Base-by-base conservation (phyloP, 2,329 filamentous ascomycete species). In the Aaosphaeria pasadenensis region DNA sequence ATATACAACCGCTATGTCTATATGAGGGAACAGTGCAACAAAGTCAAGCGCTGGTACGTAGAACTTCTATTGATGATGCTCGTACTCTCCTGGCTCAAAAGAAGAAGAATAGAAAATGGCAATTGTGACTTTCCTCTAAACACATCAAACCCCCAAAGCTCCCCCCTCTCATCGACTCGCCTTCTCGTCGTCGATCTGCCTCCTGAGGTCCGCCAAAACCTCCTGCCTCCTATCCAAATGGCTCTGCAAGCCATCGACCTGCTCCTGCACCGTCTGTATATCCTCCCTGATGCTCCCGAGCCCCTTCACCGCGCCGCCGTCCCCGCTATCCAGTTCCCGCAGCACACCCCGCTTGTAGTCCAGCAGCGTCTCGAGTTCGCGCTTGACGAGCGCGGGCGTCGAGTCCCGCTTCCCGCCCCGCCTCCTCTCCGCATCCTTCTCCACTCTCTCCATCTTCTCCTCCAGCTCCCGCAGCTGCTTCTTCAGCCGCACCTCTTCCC, bases 401-500 rank as follows among this genome's bases (percentile, higher is more conserved):
- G 83, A 87, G 41, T 91, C 78, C 74, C 81, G 83, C 59, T 78
- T 82, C 56, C 80, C 80, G 62, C 64, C 75, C 69, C 72, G 63
- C 42, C 78, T 79, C 48, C 83, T 78, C 51, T 82, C 81, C 0
- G 86, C 85, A 39, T 85, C 83, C 48, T 84, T 80, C 72, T 95
- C 91, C 1, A 96, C 87, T 49, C 87, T 86, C 33, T 86, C 84
- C 53, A 96, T 87, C 77, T 95, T 95, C 48, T 87, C 81, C 62
- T 99, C 91, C 30, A 99, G 77, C 60, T 97, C 92, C 28, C 84
- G 81, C 31, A 99, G 82, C 72, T 97, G 91, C 67, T 94, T 91
- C 79, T 95, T 92, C 56, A 99, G 79, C 46, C 91, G 83, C 40
- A 97, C 94, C 72, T 97, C 94, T 72, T 99, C 94, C 91, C 94